phyloP scores from a whole-genome alignment of 2,329 filamentous ascomycete species.

The Penicillium sp. region DNA sequence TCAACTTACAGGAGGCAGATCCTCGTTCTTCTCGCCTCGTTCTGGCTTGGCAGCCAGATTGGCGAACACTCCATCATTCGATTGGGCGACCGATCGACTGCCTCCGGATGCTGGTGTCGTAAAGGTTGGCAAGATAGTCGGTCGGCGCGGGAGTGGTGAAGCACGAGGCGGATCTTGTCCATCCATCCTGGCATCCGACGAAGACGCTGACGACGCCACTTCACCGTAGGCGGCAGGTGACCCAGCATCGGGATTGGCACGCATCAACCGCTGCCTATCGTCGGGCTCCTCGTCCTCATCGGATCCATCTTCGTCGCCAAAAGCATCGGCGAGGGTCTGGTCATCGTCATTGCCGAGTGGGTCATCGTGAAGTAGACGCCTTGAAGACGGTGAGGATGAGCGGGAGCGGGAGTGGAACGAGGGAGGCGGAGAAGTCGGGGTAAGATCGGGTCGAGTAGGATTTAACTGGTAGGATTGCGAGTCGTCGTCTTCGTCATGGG shows the following conservation, averaged over 20 bases:
- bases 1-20: conserved; percentile 82
- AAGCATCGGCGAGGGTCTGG: conserved; percentile 85
- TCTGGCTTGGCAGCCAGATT: conserved; percentile 92
- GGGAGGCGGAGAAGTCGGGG: conserved; percentile 56
- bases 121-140: conserved; percentile 59
- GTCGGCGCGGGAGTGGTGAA: conserved; percentile 46
- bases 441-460: conserved; percentile 30
- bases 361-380: conserved; percentile 56
- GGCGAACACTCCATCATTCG: conserved; percentile 93
- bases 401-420: conserved; percentile 90
- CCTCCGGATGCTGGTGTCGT: conserved; percentile 40
- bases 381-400: conserved; percentile 66
- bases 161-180: conserved; percentile 20
- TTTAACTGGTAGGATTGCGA: conserved; percentile 35
- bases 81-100: conserved; percentile 66
- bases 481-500: conserved; percentile 47
- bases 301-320: conserved; percentile 76
- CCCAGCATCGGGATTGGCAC: conserved; percentile 55
- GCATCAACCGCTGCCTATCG: conserved; percentile 84
- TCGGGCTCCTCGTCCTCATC: conserved; percentile 72
- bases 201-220: conserved; percentile 27
- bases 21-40: conserved; percentile 77
- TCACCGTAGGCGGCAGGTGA: conserved; percentile 34
- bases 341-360: conserved; percentile 63
- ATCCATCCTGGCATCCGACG: conserved; percentile 28